Percentiles rank a stretch among this genome's conserved stretches.
phyloP scores from a whole-genome alignment of 2,329 filamentous ascomycete species.

The Phialophora chinensis region DNA sequence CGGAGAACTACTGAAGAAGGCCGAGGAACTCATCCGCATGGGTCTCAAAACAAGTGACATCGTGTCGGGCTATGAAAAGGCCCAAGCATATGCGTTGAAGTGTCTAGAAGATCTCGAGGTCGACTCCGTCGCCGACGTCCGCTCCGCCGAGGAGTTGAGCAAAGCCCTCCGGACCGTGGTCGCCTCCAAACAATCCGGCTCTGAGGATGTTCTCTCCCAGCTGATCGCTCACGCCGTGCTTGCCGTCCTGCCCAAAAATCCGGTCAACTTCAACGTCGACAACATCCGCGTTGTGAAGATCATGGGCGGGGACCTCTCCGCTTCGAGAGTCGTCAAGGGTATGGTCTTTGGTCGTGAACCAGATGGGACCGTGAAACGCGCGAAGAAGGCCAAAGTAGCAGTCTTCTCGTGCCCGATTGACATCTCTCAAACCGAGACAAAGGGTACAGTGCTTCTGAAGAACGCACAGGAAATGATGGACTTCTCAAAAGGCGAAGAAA shows the following conservation, averaged over 20 bases:
- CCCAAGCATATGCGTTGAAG: slow-evolving; percentile 84
- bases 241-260: slow-evolving; percentile 92
- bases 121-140: slow-evolving; percentile 86
- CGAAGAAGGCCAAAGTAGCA: slow-evolving; percentile 88
- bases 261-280: slow-evolving; percentile 96
- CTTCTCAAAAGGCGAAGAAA: slow-evolving; percentile 96
- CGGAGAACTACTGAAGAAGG: slow-evolving; percentile 94
- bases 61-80: slow-evolving; percentile 92
- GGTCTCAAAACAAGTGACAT: slow-evolving; percentile 98
- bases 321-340: slow-evolving; percentile 92
- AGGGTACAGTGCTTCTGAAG: slow-evolving; percentile 94
- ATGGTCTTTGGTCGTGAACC: slow-evolving; percentile 98
- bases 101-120: slow-evolving; percentile 85
- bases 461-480: slow-evolving; percentile 99
- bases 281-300: slow-evolving; percentile 99
- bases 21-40: slow-evolving; percentile 94
- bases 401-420: slow-evolving; percentile 97
- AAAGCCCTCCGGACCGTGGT: slow-evolving; percentile 96
- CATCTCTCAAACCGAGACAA: slow-evolving; percentile 95
- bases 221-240: slow-evolving; percentile 85
- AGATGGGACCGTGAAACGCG: slow-evolving; percentile 91
- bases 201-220: slow-evolving; percentile 83
- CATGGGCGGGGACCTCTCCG: slow-evolving; percentile 94
- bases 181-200: slow-evolving; percentile 94
- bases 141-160: slow-evolving; percentile 79